Evolutionary conservation across 148 eudicot genomes (phyloP), one percentile per base, ranked within the genome.

Genomic region (Gaultheria prostrata): DNA sequence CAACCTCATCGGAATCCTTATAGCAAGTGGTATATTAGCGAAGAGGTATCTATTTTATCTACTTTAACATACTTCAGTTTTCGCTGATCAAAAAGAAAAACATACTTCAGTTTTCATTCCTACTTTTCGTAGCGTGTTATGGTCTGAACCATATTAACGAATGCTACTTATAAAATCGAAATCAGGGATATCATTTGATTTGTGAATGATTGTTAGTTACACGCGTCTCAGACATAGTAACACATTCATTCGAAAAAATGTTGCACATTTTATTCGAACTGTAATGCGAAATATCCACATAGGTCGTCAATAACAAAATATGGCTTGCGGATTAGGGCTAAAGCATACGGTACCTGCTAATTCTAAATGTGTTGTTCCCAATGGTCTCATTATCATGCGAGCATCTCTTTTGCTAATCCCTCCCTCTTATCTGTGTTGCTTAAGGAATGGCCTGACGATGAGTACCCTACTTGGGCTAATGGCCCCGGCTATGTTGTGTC

Each of bases 401-500:
- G 8, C 20, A 9, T 39, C 2, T n/a, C 63, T 18, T 30, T 70
- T 81, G 26, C 48, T 69, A 14, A 45, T 76, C 43, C 43, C 43
- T 39, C 43, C 78, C 57, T 84, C 80, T 82, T 80, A 21, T 17
- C 59, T 84, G 75, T 61, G 18, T 79, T 85, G 43, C 33, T 88
- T 72, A 71, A 96, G 99, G 99, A 94, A 94, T 94, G 98, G 98
- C 88, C 91, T 18, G 92, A 90, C 26, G 97, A 90, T 35, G 86
- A 82, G 18, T 94, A 96, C 86, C 99, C 99, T 51, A 98, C 97
- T 54, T 94, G 93, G 91, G 99, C 99, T 50, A 95, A 93, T 81
- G 99, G 99, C 84, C 99, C 99, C 39, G 99, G 99, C 72, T 96
- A 96, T 82, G 95, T 94, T 69, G 91, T 96, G 46, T 89, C 99